Conservation (phyloP, 2,329 filamentous ascomycete species). For the Pseudocercospora fuligena region DNA sequence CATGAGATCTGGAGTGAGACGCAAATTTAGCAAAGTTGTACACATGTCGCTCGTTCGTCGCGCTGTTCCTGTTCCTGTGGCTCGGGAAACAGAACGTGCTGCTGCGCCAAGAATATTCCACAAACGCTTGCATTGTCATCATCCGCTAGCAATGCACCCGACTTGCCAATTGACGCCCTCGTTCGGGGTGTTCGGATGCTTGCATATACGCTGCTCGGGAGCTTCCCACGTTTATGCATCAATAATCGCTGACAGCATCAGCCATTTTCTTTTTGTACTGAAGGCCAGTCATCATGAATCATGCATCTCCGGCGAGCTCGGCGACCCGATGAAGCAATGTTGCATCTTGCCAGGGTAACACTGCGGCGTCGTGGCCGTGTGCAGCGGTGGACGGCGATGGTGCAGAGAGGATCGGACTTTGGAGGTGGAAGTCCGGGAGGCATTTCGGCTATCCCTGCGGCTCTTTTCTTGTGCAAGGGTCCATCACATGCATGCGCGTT, state of each 20-base stretch:
- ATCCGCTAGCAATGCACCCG: not conserved
- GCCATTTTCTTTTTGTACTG: not conserved
- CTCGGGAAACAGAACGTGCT: conserved; percentile 8
- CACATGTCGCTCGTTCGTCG: not conserved
- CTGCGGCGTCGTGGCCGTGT: not conserved
- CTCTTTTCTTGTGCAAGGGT: not conserved
- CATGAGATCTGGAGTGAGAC: not conserved
- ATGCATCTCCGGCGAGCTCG: not conserved
- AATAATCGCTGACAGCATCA: not conserved
- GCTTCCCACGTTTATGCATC: conserved; percentile 3
- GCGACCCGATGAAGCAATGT: not conserved
- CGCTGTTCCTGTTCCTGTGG: conserved; percentile 1
- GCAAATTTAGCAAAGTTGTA: not conserved
- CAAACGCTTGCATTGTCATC: not conserved
- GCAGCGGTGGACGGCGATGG: not conserved
- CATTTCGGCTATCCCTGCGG: too few species aligned
- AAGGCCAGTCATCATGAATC: not conserved
- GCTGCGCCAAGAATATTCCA: not conserved
- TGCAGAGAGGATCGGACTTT: too few species aligned
- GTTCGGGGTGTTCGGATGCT: not conserved
- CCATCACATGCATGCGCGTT: not conserved
- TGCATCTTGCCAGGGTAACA: not conserved
- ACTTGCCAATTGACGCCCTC: not conserved
- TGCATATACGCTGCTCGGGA: not conserved
- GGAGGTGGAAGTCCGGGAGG: too few species aligned